Percentiles rank a stretch among this genome's conserved stretches.
Evolutionary conservation across 495 filamentous ascomycete species (phyloP).

Genomic region (Podospora fimiseda): DNA sequence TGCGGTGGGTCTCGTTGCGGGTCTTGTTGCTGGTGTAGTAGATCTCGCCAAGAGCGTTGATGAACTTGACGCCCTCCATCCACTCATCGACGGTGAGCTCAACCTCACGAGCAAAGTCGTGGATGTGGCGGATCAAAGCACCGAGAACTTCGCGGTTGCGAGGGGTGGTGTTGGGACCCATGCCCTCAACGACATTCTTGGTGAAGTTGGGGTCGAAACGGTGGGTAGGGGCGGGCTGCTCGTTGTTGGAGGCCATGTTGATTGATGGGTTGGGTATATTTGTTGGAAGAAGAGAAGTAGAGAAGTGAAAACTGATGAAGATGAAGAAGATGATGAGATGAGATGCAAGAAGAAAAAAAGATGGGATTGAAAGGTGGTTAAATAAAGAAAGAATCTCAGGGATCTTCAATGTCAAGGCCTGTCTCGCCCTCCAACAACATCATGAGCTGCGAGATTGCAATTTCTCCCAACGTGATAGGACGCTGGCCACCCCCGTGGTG

Average conservation of each 20-base stretch:
- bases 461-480: constrained; percentile 23
- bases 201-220: constrained; percentile 73
- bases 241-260: constrained; percentile 6
- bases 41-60: constrained; percentile 49
- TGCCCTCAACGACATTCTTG: constrained; percentile 63
- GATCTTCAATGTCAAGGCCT: not conserved
- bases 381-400: constrained; percentile 10
- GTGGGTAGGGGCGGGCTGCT: constrained; percentile 18
- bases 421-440: not conserved
- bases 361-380: constrained; percentile 4
- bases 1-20: constrained; percentile 65
- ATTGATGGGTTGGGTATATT: constrained; percentile 6
- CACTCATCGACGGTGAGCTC: constrained; percentile 76
- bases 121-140: constrained; percentile 65
- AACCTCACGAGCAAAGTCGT: constrained; percentile 78
- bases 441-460: constrained; percentile 10
- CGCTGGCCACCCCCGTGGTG: constrained; percentile 14
- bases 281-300: not conserved
- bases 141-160: constrained; percentile 60
- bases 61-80: constrained; percentile 65
- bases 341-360: constrained; percentile 5
- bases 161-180: constrained; percentile 64
- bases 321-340: not conserved
- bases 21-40: constrained; percentile 53
- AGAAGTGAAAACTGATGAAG: not conserved